Evolutionary conservation across 192 early-diverging fungal genomes (phyloP), one percentile per base, ranked within the genome.

Genomic region (Haplosporangium gracile): DNA sequence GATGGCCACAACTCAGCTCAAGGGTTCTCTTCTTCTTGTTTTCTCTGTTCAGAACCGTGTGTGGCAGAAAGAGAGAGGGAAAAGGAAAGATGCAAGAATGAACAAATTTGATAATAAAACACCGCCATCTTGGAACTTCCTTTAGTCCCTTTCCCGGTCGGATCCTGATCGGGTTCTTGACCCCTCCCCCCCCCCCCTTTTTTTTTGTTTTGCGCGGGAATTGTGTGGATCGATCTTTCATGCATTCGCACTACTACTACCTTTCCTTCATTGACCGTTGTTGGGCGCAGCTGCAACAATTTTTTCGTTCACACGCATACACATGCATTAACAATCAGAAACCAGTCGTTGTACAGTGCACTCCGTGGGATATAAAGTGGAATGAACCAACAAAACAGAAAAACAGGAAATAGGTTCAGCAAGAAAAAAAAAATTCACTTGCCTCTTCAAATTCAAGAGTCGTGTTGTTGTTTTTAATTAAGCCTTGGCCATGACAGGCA

Each of bases 401-500:
- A 18, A 4, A 22, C 20, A 5, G 49, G 47, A 29, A 15, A 65
- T 32, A 29, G 29, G n/a, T 34, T 65, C 11, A 2, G 60, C 15
- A 9, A 32, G 4, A 65, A 65, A 0, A 65, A 26, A 60, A 10
- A 26, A 1, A 5, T 32, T 0, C 32, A 32, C 26, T 29, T 63
- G 57, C 8, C 24, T 20, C 53, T 55, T n/a, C 15, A 49, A 51
- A 15, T 22, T 22, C 24, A 24, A 57, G 18, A n/a, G 24, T 36
- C 36, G 36, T 2, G 24, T 24, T 57, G 16, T 51, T 51, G 22
- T 11, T 65, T 65, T 65, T 65, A 11, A 15, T 69, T 65, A 78
- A 7, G 38, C 51, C 70, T 78, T 83, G 68, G 75, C 88, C 84
- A 0, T 70, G 77, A 78, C 43, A 40, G 57, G 72, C 18, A 38